A percentile compares a stretch with the other conserved stretches of the same genome.
Evolutionary conservation across 805 yeast genomes (phyloP).

Genomic region (Clavispora asparagi): DNA sequence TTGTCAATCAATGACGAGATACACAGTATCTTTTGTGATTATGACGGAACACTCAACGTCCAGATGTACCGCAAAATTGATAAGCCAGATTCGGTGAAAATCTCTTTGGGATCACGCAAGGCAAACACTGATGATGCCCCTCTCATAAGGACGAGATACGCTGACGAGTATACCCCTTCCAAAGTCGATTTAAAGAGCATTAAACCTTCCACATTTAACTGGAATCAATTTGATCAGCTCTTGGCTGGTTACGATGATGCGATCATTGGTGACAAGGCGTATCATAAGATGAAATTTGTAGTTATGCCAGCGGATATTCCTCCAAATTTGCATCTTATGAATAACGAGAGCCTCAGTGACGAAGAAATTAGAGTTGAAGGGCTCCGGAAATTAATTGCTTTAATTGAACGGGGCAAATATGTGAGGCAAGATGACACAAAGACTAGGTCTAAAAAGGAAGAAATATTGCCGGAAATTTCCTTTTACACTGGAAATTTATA

Average conservation of each 20-base stretch:
- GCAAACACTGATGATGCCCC: constrained; percentile 17
- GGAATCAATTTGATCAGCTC: constrained; percentile 89
- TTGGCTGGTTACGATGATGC: constrained; percentile 89
- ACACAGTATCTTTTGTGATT: constrained; percentile 75
- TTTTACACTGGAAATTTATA: constrained; percentile 86
- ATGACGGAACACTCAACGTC: constrained; percentile 68
- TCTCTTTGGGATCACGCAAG: constrained; percentile 11
- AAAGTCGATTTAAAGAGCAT: constrained; percentile 51
- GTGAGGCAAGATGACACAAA: constrained; percentile 21
- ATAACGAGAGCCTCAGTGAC: constrained; percentile 59
- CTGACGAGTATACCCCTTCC: constrained; percentile 56
- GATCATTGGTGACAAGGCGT: constrained; percentile 47
- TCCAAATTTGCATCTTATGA: constrained; percentile 42
- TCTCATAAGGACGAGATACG: constrained; percentile 73
- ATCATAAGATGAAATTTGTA: constrained; percentile 76
- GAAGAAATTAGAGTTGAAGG: constrained; percentile 97
- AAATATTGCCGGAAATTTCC: constrained; percentile 64
- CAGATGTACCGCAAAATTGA: constrained; percentile 51
- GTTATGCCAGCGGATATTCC: constrained; percentile 75
- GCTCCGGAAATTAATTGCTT: constrained; percentile 57
- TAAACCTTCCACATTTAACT: constrained; percentile 57
- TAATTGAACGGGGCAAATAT: constrained; percentile 55
- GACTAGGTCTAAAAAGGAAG: constrained; percentile 32
- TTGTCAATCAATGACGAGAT: constrained; percentile 77
- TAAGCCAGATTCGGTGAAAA: constrained; percentile 4